Base-by-base conservation (phyloP, 2,329 filamentous ascomycete species). In the Thielaviopsis euricoi region DNA sequence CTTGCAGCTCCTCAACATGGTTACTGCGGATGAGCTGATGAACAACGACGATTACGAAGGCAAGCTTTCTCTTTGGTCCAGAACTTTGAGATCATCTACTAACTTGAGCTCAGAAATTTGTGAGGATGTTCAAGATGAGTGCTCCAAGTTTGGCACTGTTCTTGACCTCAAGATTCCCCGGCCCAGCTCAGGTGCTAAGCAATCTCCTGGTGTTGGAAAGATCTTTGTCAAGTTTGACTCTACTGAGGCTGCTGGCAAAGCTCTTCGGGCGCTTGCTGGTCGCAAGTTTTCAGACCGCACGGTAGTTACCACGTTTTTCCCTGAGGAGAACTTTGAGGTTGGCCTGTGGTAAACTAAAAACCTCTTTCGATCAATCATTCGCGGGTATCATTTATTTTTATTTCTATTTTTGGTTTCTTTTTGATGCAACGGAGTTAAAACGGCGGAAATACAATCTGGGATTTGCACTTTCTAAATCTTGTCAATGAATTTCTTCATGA, bases 301-400 rank as follows among this genome's bases (percentile, higher is more conserved):
- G 3, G 94, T 98, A 26, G 89, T 98, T 13, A 89, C 88, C 2
- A 97, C 93, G 3, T 96, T 93, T 72, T 98, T 96, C 70, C 87
- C 89, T 22, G 94, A 97, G 80, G 91, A 97, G 72, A 95, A 95
- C 68, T 97, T 96, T 65, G 91, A 97, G 66, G 86, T 94, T 59
- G 81, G 81, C 65, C 88, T 89, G 53, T 95, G 89, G 88, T 95
- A 82, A 72, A 59, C n/a, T n/a, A 48, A 40, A 37, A 55, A 23
- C 26, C 13, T 58, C 25, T 33, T 17, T 21, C 12, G 37, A 23
- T 48, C 49, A 51, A 25, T 53, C 21, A n/a, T 29, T 40, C 40
- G 10, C 37, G 51, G 17, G 17, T 13, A 51, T 49, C 21, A 40
- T 57, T 52, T 19, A 10, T 52, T 52, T 21, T n/a, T n/a, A n/a